Conservation (phyloP, 1,139 yeast genomes). For the Meyerozyma elateridarum region DNA sequence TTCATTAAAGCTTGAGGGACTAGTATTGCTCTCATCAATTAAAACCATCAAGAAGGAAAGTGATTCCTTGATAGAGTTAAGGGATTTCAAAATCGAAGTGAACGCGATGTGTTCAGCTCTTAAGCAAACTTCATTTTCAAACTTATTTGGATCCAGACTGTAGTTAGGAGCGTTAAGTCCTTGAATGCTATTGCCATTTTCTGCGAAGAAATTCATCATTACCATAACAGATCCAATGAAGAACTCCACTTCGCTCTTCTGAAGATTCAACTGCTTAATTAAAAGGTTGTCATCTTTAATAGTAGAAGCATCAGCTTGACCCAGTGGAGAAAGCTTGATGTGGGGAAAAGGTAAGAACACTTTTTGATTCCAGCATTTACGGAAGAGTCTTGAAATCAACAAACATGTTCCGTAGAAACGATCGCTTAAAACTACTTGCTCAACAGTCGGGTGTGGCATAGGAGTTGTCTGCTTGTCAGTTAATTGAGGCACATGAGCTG, state of each 20-base stretch:
- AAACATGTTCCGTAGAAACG: slow-evolving; percentile 89
- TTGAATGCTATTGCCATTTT: slow-evolving; percentile 58
- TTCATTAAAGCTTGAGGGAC: slow-evolving; percentile 46
- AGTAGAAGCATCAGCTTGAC: slow-evolving; percentile 34
- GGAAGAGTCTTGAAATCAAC: slow-evolving; percentile 69
- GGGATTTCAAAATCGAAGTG: slow-evolving; percentile 68
- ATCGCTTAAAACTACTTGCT: slow-evolving; percentile 82
- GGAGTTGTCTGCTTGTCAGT: slow-evolving; percentile 32
- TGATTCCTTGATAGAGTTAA: slow-evolving; percentile 82
- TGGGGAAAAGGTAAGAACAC: slow-evolving; percentile 53
- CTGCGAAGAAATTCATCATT: slow-evolving; percentile 52
- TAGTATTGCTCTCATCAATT: slow-evolving; percentile 63
- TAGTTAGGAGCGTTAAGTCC: slow-evolving; percentile 53
- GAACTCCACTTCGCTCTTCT: slow-evolving; percentile 56
- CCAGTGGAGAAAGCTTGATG: slow-evolving; percentile 35
- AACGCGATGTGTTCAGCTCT: slow-evolving; percentile 93
- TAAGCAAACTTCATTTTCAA: slow-evolving; percentile 61
- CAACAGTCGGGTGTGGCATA: slow-evolving; percentile 39
- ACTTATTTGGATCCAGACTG: slow-evolving; percentile 44
- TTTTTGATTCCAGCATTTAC: slow-evolving; percentile 71
- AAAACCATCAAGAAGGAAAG: slow-evolving; percentile 80
- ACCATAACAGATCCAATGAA: slow-evolving; percentile 64
- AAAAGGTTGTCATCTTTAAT: slow-evolving; percentile 45
- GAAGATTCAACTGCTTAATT: slow-evolving; percentile 43
- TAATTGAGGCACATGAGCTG: slow-evolving; percentile 8